Evolutionary conservation across 805 yeast genomes (phyloP).

Genomic region (Vanderwaltozyma yarrowii): DNA sequence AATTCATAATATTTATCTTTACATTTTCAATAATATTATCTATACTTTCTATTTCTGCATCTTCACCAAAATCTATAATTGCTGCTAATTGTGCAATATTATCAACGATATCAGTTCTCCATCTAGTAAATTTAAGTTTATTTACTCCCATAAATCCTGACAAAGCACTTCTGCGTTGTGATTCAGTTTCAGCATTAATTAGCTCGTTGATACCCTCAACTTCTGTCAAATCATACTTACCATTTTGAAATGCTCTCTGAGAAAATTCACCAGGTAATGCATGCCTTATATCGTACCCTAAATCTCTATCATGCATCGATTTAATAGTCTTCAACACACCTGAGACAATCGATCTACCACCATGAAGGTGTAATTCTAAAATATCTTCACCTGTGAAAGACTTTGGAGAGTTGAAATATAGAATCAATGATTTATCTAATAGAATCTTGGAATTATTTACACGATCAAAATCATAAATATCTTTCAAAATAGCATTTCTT

Average conservation of each 20-base stretch:
- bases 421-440: slow-evolving; percentile 67
- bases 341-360: slow-evolving; percentile 77
- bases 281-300: slow-evolving; percentile 43
- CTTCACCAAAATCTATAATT: slow-evolving; percentile 90
- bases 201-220: slow-evolving; percentile 83
- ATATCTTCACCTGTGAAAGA: slow-evolving; percentile 91
- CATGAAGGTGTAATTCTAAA: slow-evolving; percentile 85
- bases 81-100: slow-evolving; percentile 74
- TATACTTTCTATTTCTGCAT: slow-evolving; percentile 50
- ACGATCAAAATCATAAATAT: slow-evolving; percentile 36
- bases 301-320: slow-evolving; percentile 36
- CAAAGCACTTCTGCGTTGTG: slow-evolving; percentile 69
- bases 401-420: slow-evolving; percentile 60
- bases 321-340: slow-evolving; percentile 58
- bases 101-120: slow-evolving; percentile 61
- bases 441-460: slow-evolving; percentile 23
- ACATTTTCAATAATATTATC: slow-evolving; percentile 29
- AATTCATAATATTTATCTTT: slow-evolving; percentile 29
- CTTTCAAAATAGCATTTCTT: slow-evolving; percentile 48
- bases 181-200: slow-evolving; percentile 90
- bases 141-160: slow-evolving; percentile 64
- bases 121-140: slow-evolving; percentile 40
- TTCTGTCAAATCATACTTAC: slow-evolving; percentile 76
- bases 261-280: slow-evolving; percentile 96
- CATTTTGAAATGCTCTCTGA: slow-evolving; percentile 73